Evolutionary conservation across 208 protist genomes (phyloP).

Genomic region (Leishmania major): DNA sequence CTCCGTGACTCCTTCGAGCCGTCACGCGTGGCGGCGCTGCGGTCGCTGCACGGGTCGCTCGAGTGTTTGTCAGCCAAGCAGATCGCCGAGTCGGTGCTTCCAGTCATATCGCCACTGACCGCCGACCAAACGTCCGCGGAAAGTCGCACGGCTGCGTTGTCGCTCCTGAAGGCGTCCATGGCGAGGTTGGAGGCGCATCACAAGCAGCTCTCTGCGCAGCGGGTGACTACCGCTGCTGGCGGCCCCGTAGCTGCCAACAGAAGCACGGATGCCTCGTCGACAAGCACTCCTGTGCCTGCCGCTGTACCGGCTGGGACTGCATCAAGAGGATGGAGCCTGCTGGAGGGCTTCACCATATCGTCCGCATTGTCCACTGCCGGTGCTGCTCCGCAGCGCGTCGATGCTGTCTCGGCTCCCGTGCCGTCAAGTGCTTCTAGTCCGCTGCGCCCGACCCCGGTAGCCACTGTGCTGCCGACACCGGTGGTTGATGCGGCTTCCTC

Average conservation of each 20-base stretch:
- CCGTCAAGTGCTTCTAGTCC: neutral
- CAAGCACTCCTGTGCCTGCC: neutral
- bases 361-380: neutral
- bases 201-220: conserved; percentile 12
- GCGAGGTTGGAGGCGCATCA: conserved; percentile 28
- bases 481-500: conserved; percentile 1
- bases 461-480: neutral
- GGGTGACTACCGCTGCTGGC: neutral
- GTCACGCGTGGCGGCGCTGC: conserved; percentile 64
- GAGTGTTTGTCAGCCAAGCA: conserved; percentile 40
- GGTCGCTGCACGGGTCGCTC: conserved; percentile 49
- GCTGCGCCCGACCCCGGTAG: neutral
- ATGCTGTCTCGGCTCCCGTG: neutral
- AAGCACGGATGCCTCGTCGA: neutral
- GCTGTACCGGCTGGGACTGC: neutral
- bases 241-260: neutral
- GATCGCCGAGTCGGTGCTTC: conserved; percentile 60
- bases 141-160: conserved; percentile 50
- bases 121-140: conserved; percentile 57
- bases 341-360: neutral
- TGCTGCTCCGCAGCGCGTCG: neutral
- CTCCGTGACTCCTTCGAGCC: conserved; percentile 84
- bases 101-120: conserved; percentile 55
- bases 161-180: conserved; percentile 37
- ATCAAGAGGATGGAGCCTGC: neutral